phyloP scores from a whole-genome alignment of 768 basidiomycete species.

The Cystofilobasidium ferigula region DNA sequence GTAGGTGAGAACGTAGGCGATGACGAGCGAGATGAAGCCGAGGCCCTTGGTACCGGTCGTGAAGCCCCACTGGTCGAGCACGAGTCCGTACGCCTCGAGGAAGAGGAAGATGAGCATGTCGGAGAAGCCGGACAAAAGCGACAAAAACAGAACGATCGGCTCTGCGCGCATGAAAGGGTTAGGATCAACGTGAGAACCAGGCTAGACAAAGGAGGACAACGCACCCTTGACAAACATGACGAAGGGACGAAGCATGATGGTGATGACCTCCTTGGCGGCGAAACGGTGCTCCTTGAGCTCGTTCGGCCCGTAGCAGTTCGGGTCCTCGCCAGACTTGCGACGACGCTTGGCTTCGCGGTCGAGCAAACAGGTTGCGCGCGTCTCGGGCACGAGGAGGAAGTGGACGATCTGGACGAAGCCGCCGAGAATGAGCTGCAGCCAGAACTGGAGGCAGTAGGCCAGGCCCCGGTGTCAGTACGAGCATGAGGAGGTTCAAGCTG shows the following conservation, averaged over 20 bases:
- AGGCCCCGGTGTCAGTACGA: too few relatives aligned
- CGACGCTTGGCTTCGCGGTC: constrained; percentile 30
- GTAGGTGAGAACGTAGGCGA: constrained; percentile 35
- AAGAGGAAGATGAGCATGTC: constrained; percentile 37
- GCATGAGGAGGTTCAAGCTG: too few relatives aligned
- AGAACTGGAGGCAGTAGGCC: too few relatives aligned
- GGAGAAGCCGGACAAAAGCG: constrained; percentile 35
- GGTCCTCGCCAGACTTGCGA: constrained; percentile 28
- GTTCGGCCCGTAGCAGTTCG: constrained; percentile 32
- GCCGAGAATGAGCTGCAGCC: constrained; percentile 35
- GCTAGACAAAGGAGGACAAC: too few relatives aligned
- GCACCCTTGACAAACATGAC: not conserved
- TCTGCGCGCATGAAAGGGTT: constrained; percentile 26
- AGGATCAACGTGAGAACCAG: too few relatives aligned
- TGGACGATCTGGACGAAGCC: constrained; percentile 32
- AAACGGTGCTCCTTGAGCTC: constrained; percentile 31
- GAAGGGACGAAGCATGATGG: constrained; percentile 28
- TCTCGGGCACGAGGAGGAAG: constrained; percentile 34
- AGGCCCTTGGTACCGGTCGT: constrained; percentile 29
- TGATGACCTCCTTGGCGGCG: constrained; percentile 22
- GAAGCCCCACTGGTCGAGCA: constrained; percentile 34
- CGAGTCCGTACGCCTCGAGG: constrained; percentile 32
- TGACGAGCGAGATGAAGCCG: constrained; percentile 33
- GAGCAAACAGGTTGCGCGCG: constrained; percentile 31
- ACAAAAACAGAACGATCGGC: constrained; percentile 35